Base-by-base conservation (phyloP, 306 rosid species). In the Pyrus bretschneideri region DNA sequence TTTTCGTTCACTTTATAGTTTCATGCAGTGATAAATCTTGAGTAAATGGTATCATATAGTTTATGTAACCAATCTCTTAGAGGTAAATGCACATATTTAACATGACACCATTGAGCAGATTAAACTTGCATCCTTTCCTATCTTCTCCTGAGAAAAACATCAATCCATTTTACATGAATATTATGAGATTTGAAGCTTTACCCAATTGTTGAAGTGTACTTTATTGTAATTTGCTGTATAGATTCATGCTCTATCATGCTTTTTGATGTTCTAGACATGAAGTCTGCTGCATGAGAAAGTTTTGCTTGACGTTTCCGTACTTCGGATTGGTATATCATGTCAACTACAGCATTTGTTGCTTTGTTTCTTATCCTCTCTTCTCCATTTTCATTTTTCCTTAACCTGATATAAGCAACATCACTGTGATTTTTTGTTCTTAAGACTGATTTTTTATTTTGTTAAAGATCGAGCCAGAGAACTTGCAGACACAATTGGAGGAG, bases 391-490 rank as follows among this genome's bases (percentile, higher is more conserved):
- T 63, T 63, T 62, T 72, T 14, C 38, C 27, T 22, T 72, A 35
- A 51, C 21, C 55, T 17, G 17, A 17, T 9, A 38, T 13, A 13
- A 57, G 9, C 1, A 19, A 35, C 9, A 13, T 55, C 51, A 38
- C 35, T 33, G 10, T 23, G 40, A 9, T 60, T 40, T 23, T 40
- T 38, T 60, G 2, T 35, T 40, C 57, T 22, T 10, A 18, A 2
- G 4, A 22, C 42, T 23, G 21, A 30, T 49, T 17, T 57, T 75
- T 57, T 67, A 69, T 82, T 73, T 84, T 70, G 59, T 49, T 70
- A 68, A 73, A 93, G 98, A 83, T 76, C 96, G 97, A 82, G 98
- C 98, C 14, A 85, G 87, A 83, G 94, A 93, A 81, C 88, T 93
- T 76, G 97, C 98, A 64, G 82, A 90, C 81, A 42, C 75, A 51